Evolutionary conservation across 2,329 filamentous ascomycete species (phyloP).

Genomic region (Trichoderma sp.): DNA sequence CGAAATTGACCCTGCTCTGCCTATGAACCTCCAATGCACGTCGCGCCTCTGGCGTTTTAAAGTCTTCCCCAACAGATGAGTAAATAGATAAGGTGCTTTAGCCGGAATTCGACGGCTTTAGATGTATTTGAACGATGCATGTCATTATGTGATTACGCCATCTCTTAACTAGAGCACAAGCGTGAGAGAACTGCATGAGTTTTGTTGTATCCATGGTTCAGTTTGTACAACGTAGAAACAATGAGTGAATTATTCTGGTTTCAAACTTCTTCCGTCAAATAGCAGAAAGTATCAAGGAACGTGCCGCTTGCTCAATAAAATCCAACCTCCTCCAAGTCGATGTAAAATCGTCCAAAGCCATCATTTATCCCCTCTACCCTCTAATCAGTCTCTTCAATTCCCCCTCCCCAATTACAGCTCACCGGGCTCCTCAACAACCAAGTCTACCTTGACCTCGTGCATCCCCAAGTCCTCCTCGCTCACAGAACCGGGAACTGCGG

Average conservation of each 20-base stretch:
- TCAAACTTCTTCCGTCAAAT: not conserved
- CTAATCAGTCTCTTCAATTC: not conserved
- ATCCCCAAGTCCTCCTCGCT: slow-evolving; percentile 9
- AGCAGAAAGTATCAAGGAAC: not conserved
- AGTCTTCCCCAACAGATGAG: not conserved
- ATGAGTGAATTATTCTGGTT: not conserved
- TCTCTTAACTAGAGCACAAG: not conserved
- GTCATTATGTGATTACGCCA: not conserved
- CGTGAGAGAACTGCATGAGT: not conserved
- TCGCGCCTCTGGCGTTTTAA: not conserved
- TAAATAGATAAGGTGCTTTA: not conserved
- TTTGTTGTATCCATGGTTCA: not conserved
- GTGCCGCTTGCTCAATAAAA: slow-evolving; percentile 3
- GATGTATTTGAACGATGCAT: not conserved
- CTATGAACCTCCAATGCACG: not conserved
- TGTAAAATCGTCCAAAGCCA: not conserved
- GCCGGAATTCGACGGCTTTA: not conserved
- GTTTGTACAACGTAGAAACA: not conserved
- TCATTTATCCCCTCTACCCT: not conserved
- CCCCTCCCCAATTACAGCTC: not conserved
- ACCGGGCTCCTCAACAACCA: slow-evolving; percentile 1
- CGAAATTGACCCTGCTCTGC: not conserved
- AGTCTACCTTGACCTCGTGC: not conserved
- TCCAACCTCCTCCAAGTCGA: not conserved
- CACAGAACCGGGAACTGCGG: not conserved